Base-by-base conservation (phyloP, 495 filamentous ascomycete species). In the Tuber indicum region DNA sequence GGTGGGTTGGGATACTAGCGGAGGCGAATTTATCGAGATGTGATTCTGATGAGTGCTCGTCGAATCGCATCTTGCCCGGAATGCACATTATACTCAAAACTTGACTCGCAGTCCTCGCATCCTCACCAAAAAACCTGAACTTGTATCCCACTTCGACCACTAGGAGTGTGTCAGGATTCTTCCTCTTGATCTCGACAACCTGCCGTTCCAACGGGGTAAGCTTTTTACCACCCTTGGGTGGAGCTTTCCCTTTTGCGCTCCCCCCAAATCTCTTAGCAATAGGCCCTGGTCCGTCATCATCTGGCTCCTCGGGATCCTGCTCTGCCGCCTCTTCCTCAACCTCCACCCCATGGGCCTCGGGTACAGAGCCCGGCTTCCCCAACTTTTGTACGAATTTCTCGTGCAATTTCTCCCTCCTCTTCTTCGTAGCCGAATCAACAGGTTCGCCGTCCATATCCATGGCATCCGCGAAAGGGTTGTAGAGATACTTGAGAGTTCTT, bases 71-170 rank as follows among this genome's bases (percentile, higher is more conserved):
- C 82, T 97, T 99, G 14, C 96, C 96, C 1, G 96, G 96, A 79
- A 98, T 98, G 82, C 96, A 99, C 49, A 98, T 92, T 81, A 99
- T 98, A 75, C 92, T 92, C 76, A 99, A 86, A 83, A 95, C 94
- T 83, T 96, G 97, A 9, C 94, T 92, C 23, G 96, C 96, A 75
- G 90, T 88, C 75, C 94, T 89, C 9, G 96, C 96, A 86, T 99
- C 96, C 82, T 98, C 95, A n/a, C 96, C 96, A 81, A 97, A 97
- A 86, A 99, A 97, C 66, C 91, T 89, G 86, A 96, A 99, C 84
- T 99, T 99, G 84, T 99, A 99, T 43, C 96, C 96, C 8, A 99
- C 96, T 82, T 99, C 94, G 32, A 98, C 89, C 4, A 97, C 90
- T 58, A 99, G 85, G 14, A 98, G 75, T 0, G 94, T 95, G 81